These are phyloP conservation scores for Gaultheria prostrata DNA, from an alignment of 148 eudicot genomes.

Conservation along the genomic window DNA sequence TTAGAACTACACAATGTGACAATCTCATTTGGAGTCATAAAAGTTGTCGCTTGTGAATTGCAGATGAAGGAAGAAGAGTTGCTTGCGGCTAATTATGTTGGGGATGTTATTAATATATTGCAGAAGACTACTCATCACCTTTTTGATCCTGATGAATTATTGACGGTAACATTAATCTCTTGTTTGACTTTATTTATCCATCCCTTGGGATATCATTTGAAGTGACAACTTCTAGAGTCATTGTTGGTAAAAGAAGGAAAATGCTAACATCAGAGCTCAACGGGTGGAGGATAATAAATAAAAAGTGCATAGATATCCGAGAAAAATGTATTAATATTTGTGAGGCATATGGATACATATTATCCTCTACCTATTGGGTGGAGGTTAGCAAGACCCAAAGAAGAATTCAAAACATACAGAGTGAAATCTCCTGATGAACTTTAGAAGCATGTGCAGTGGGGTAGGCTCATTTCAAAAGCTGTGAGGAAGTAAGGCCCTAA, in stretches of 20 bases:
- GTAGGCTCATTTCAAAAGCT: conserved; percentile 8
- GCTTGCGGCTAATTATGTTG: conserved; percentile 61
- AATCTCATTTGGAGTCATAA: not conserved
- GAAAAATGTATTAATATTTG: no score
- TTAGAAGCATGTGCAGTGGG: not conserved
- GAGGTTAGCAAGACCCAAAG: no score
- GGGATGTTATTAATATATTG: conserved; percentile 71
- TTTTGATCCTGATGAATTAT: conserved; percentile 85
- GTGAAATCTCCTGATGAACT: not conserved
- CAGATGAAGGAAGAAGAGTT: conserved; percentile 95
- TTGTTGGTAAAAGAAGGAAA: no score
- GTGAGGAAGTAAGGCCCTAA: not conserved
- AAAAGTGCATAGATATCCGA: no score
- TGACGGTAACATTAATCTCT: conserved; percentile 47
- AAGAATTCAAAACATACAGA: not conserved
- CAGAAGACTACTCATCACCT: conserved; percentile 80
- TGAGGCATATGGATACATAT: no score
- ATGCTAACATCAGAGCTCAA: no score
- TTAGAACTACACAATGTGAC: not conserved
- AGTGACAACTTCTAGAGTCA: not conserved
- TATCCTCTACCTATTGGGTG: no score
- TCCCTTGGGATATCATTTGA: not conserved
- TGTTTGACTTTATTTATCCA: not conserved
- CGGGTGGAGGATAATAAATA: no score
- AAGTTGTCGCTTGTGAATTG: conserved; percentile 22